These are phyloP conservation scores for Arbutus unedo DNA, from an alignment of 148 eudicot species.

Conservation along the genomic window DNA sequence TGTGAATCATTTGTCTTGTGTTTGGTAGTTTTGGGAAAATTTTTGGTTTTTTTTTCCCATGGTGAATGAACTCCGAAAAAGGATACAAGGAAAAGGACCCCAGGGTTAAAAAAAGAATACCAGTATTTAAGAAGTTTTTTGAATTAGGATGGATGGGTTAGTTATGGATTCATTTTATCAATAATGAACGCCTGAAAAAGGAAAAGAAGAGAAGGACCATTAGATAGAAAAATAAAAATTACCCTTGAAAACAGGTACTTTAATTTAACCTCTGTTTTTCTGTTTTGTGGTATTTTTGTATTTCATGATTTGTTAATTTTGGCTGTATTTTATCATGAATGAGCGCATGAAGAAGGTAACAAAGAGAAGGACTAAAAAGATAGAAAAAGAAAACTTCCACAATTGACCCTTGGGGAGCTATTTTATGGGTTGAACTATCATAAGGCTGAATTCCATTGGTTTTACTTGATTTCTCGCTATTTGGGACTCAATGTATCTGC, in stretches of 20 bases:
- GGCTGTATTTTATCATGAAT: neutral
- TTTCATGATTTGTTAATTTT: neutral
- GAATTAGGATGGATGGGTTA: neutral
- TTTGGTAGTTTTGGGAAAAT: neutral
- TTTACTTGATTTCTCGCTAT: neutral
- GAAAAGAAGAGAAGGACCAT: neutral
- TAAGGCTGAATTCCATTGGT: neutral
- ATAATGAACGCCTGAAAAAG: neutral
- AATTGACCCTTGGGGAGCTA: neutral
- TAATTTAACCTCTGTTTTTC: neutral
- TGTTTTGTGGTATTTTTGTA: neutral
- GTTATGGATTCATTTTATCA: neutral
- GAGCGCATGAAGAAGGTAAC: neutral
- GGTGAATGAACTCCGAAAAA: neutral
- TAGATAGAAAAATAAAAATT: neutral
- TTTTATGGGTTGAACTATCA: neutral
- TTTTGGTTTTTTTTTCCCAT: neutral
- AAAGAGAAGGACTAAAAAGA: neutral
- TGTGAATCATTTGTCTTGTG: neutral
- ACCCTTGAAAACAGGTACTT: neutral
- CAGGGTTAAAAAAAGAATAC: neutral
- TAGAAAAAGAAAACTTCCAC: neutral
- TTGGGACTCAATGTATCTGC: neutral
- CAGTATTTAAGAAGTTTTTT: neutral
- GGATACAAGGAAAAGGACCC: neutral